phyloP scores from a whole-genome alignment of 768 basidiomycete genomes.

The Flagelloscypha sp. region DNA sequence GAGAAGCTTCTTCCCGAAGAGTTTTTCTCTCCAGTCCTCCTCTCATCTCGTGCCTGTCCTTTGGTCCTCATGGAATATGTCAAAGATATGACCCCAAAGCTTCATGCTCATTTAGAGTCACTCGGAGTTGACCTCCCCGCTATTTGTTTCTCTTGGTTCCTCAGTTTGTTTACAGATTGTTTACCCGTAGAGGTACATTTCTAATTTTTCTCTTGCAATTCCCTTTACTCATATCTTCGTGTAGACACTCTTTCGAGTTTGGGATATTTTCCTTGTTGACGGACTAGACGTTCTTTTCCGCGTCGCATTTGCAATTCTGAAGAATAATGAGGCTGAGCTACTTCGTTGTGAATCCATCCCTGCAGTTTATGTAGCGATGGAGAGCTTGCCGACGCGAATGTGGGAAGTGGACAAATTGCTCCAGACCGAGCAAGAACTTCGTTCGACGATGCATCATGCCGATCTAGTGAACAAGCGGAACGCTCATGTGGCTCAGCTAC shows the following conservation, averaged over 20 bases:
- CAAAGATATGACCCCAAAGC: slow-evolving; percentile 63
- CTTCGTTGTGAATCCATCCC: slow-evolving; percentile 78
- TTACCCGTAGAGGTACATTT: slow-evolving; percentile 80
- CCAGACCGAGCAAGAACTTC: slow-evolving; percentile 53
- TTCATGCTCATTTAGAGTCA: slow-evolving; percentile 66
- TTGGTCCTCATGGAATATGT: slow-evolving; percentile 85
- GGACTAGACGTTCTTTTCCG: slow-evolving; percentile 88
- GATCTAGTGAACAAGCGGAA: slow-evolving; percentile 51
- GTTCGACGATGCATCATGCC: slow-evolving; percentile 39
- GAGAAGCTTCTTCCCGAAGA: slow-evolving; percentile 84
- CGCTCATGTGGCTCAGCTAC: slow-evolving; percentile 39
- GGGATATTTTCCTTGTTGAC: slow-evolving; percentile 93
- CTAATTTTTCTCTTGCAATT: background rate
- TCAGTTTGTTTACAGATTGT: slow-evolving; percentile 93
- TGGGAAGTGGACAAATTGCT: slow-evolving; percentile 90
- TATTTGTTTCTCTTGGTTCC: slow-evolving; percentile 97
- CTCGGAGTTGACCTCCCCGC: slow-evolving; percentile 88
- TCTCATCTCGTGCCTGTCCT: slow-evolving; percentile 92
- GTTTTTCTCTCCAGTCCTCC: slow-evolving; percentile 88
- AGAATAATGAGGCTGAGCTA: slow-evolving; percentile 76
- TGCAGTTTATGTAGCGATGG: slow-evolving; percentile 82
- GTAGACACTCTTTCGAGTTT: slow-evolving; percentile 88
- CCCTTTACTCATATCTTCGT: slow-evolving; percentile 3
- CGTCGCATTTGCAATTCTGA: slow-evolving; percentile 81
- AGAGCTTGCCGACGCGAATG: slow-evolving; percentile 84